These are phyloP conservation scores for Phytomonas serpens DNA, from an alignment of 208 protist genomes.

Conservation along the genomic window DNA sequence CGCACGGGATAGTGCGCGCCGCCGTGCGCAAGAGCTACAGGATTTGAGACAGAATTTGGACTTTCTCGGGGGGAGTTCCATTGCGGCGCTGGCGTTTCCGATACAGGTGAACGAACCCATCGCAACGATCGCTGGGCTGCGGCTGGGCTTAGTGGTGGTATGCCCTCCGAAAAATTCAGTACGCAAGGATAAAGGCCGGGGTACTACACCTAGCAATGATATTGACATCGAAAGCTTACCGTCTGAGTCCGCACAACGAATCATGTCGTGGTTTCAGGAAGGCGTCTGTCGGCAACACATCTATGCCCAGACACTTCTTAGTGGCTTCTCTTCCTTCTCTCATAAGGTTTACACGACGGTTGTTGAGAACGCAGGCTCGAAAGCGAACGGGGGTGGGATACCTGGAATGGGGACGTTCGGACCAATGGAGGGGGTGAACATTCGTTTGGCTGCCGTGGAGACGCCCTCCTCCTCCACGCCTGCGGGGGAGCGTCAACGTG, in stretches of 20 bases:
- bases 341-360: background rate
- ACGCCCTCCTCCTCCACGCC: background rate
- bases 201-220: background rate
- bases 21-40: background rate
- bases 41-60: slow-evolving; percentile 15
- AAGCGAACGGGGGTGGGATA: background rate
- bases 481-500: slow-evolving; percentile 13
- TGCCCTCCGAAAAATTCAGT: background rate
- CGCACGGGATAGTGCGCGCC: background rate
- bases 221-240: background rate
- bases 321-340: background rate
- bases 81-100: slow-evolving; percentile 37
- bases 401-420: background rate
- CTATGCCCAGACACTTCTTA: slow-evolving; percentile 19
- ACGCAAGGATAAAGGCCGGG: background rate
- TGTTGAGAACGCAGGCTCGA: background rate
- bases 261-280: slow-evolving; percentile 1
- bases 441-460: background rate
- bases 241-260: background rate
- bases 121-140: slow-evolving; percentile 51
- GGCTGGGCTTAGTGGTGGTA: slow-evolving; percentile 34
- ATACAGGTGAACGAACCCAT: slow-evolving; percentile 40
- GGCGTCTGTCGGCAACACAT: slow-evolving; percentile 7
- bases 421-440: background rate
- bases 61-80: slow-evolving; percentile 20